Evolutionary conservation across 2,329 filamentous ascomycete genomes (phyloP).

Genomic region (Phaeophleospora eucalypticola): DNA sequence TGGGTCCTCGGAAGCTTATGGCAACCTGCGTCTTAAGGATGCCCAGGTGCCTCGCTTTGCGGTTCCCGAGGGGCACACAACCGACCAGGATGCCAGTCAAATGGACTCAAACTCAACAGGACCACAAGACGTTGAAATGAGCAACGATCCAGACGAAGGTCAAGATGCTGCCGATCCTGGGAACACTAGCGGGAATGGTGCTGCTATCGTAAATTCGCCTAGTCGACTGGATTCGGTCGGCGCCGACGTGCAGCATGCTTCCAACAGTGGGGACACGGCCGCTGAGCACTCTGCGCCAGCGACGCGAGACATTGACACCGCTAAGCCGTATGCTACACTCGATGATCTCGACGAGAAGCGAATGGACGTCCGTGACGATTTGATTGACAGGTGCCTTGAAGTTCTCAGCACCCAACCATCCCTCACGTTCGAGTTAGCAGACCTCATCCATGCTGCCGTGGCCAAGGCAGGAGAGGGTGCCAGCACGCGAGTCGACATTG

Average conservation of each 20-base stretch:
- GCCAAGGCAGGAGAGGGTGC: conserved; percentile 57
- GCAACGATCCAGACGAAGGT: conserved; percentile 26
- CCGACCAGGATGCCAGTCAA: not conserved
- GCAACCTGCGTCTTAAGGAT: conserved; percentile 43
- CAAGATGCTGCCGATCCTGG: conserved; percentile 1
- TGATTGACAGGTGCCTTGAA: conserved; percentile 88
- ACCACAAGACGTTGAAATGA: conserved; percentile 35
- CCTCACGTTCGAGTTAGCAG: conserved; percentile 84
- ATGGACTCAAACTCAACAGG: not conserved
- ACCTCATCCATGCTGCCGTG: conserved; percentile 73
- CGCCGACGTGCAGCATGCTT: no score
- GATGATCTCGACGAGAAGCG: conserved; percentile 78
- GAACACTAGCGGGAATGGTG: not conserved
- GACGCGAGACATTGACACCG: no score
- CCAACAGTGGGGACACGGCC: conserved; percentile 5
- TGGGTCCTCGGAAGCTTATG: conserved; percentile 67
- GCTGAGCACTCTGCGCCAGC: conserved; percentile 6
- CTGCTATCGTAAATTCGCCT: no score
- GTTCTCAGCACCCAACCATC: conserved; percentile 83
- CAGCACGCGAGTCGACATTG: conserved; percentile 67
- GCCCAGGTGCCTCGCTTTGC: conserved; percentile 26
- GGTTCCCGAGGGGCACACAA: conserved; percentile 23
- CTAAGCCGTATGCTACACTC: conserved; percentile 53
- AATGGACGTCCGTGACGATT: conserved; percentile 63
- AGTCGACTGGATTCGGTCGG: no score